These are phyloP conservation scores for Rhizopogon rudus DNA, from an alignment of 768 basidiomycete genomes.

Conservation along the genomic window DNA sequence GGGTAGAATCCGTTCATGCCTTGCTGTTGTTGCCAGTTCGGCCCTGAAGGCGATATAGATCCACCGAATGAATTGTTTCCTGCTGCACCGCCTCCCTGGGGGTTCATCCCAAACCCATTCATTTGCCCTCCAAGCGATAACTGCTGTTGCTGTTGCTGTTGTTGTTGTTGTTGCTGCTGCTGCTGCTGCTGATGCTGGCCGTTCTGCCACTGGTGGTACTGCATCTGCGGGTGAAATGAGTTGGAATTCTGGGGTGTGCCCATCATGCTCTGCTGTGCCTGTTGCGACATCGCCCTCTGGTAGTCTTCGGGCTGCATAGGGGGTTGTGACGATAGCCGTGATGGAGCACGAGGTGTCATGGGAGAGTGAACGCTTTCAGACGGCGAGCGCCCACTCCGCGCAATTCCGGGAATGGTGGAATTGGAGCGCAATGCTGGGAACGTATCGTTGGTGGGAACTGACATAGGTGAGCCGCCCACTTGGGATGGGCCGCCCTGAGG, in stretches of 20 bases:
- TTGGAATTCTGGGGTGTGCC: slow-evolving; percentile 14
- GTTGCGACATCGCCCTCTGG: slow-evolving; percentile 33
- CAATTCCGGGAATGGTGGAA: slow-evolving; percentile 65
- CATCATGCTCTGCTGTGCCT: slow-evolving; percentile 27
- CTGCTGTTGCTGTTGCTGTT: slow-evolving; percentile 34
- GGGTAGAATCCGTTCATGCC: slow-evolving; percentile 24
- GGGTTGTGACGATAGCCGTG: slow-evolving; percentile 34
- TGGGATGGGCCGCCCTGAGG: slow-evolving; percentile 37
- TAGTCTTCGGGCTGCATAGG: slow-evolving; percentile 45
- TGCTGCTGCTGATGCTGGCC: slow-evolving; percentile 50
- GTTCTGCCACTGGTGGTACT: slow-evolving; percentile 43
- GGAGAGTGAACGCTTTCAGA: slow-evolving; percentile 52
- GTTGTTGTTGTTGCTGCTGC: slow-evolving; percentile 39
- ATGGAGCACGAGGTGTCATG: slow-evolving; percentile 33
- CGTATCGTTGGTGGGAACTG: slow-evolving; percentile 33
- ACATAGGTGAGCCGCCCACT: slow-evolving; percentile 37
- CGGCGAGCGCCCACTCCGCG: slow-evolving; percentile 71
- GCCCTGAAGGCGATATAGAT: slow-evolving; percentile 19
- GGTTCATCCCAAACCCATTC: slow-evolving; percentile 28
- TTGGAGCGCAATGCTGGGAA: slow-evolving; percentile 55
- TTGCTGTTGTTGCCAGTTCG: slow-evolving; percentile 23
- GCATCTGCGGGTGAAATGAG: slow-evolving; percentile 30
- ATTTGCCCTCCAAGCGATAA: slow-evolving; percentile 30
- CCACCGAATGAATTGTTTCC: slow-evolving; percentile 21
- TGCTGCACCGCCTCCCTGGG: slow-evolving; percentile 32